A percentile compares a stretch with the other conserved stretches of the same genome.
phyloP scores from a whole-genome alignment of 345 rosid genomes.

The Pugionium cornutum region DNA sequence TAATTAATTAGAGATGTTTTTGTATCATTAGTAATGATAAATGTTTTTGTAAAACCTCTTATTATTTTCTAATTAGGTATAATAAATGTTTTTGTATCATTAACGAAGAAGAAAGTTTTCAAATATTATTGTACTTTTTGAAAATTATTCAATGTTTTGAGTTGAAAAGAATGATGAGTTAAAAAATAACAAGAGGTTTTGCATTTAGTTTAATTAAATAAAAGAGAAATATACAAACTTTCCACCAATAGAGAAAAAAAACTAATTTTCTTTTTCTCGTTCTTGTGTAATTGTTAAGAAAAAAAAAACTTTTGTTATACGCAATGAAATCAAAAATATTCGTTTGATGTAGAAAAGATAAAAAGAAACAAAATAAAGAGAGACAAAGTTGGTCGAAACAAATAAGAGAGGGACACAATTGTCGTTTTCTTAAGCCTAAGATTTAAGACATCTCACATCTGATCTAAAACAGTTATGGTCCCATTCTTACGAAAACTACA shows the following conservation, averaged over 20 bases:
- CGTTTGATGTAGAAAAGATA: slow-evolving; percentile 8
- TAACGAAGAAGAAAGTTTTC: no score
- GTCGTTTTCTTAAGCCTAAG: slow-evolving; percentile 31
- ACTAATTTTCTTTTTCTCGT: background rate
- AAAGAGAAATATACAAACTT: slow-evolving; percentile 10
- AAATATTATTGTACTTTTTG: no score
- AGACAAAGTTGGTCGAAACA: slow-evolving; percentile 28
- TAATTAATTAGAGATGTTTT: no score
- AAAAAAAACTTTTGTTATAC: slow-evolving; percentile 31
- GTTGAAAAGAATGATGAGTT: no score
- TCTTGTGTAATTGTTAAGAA: slow-evolving; percentile 10
- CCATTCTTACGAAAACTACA: slow-evolving; percentile 31
- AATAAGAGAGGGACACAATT: slow-evolving; percentile 4
- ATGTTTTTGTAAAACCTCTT: no score
- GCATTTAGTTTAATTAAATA: background rate
- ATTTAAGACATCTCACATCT: slow-evolving; percentile 38
- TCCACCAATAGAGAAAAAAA: slow-evolving; percentile 10
- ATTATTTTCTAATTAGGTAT: no score
- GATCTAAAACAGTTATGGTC: slow-evolving; percentile 23
- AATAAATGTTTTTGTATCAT: no score
- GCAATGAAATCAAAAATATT: slow-evolving; percentile 29
- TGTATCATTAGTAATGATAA: no score
- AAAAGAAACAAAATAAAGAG: slow-evolving; percentile 25
- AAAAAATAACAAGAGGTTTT: no score
- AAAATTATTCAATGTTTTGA: no score